These are phyloP conservation scores for Striga hermonthica DNA, from an alignment of 305 asterid genomes.

Conservation along the genomic window DNA sequence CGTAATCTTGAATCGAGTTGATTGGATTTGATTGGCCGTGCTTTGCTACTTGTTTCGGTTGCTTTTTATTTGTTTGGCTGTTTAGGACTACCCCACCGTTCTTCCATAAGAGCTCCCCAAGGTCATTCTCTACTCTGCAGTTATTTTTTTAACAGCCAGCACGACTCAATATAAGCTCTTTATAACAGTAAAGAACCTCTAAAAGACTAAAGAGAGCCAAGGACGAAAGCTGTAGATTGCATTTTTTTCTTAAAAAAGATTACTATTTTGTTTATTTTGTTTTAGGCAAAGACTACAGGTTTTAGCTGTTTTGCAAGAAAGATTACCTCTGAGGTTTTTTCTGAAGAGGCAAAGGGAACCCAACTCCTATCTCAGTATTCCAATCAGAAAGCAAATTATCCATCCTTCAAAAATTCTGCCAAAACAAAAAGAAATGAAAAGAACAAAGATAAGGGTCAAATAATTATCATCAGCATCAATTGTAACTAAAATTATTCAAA, in stretches of 20 bases:
- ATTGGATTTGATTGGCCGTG: conserved; percentile 30
- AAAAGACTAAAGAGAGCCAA: not conserved
- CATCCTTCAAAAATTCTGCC: conserved; percentile 36
- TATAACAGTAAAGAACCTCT: not conserved
- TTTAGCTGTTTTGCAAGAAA: not conserved
- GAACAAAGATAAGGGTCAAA: not conserved
- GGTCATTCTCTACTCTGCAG: conserved; percentile 46
- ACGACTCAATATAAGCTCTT: not conserved
- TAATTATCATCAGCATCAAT: not conserved
- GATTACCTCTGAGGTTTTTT: conserved; percentile 53
- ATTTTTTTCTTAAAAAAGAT: too few relatives aligned
- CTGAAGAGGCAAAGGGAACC: conserved; percentile 39
- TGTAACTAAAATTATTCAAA: too few relatives aligned
- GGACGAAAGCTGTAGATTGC: not conserved
- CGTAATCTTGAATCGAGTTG: conserved; percentile 50
- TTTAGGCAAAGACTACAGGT: not conserved
- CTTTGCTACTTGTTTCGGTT: conserved; percentile 33
- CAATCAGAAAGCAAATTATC: conserved; percentile 59
- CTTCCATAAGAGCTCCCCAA: conserved; percentile 74
- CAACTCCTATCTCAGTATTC: conserved; percentile 47
- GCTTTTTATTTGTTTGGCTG: conserved; percentile 48
- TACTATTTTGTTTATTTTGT: too few relatives aligned
- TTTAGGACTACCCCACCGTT: conserved; percentile 67
- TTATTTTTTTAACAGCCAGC: not conserved
- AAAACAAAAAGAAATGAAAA: not conserved